Evolutionary conservation across 148 eudicot species (phyloP).

Genomic region (Rhododendron molle): DNA sequence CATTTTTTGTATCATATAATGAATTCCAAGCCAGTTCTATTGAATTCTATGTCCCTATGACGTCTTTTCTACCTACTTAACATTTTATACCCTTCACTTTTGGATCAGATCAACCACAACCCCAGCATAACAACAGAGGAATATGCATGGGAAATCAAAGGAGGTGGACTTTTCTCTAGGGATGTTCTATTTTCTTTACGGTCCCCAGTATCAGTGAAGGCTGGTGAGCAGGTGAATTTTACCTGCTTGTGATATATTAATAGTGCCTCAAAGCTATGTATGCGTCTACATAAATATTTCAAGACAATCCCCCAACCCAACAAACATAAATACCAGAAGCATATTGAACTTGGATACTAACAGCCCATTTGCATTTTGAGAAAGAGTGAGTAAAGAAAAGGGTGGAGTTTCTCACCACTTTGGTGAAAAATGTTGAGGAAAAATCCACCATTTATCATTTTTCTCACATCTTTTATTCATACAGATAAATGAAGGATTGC

Average conservation of each 20-base stretch:
- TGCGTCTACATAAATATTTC: neutral
- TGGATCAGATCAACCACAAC: slow-evolving; percentile 82
- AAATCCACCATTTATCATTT: neutral
- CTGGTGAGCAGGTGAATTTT: slow-evolving; percentile 79
- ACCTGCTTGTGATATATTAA: neutral
- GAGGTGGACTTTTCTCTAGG: slow-evolving; percentile 92
- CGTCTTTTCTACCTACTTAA: neutral
- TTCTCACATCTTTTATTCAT: neutral
- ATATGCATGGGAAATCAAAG: slow-evolving; percentile 78
- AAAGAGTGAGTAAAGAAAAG: neutral
- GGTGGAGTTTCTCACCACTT: neutral
- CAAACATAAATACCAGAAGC: neutral
- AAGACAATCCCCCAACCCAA: neutral
- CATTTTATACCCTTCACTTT: slow-evolving; percentile 6
- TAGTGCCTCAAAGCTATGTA: neutral
- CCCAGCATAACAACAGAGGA: slow-evolving; percentile 64
- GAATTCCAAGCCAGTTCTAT: neutral
- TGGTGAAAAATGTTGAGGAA: neutral
- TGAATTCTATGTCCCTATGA: neutral
- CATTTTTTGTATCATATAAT: neutral
- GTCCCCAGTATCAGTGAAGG: slow-evolving; percentile 65
- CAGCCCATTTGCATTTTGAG: neutral
- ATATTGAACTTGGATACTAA: neutral
- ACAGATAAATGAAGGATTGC: neutral
- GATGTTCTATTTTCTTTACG: slow-evolving; percentile 74